phyloP scores from a whole-genome alignment of 2,329 filamentous ascomycete genomes.

The Diaporthe amygdali region DNA sequence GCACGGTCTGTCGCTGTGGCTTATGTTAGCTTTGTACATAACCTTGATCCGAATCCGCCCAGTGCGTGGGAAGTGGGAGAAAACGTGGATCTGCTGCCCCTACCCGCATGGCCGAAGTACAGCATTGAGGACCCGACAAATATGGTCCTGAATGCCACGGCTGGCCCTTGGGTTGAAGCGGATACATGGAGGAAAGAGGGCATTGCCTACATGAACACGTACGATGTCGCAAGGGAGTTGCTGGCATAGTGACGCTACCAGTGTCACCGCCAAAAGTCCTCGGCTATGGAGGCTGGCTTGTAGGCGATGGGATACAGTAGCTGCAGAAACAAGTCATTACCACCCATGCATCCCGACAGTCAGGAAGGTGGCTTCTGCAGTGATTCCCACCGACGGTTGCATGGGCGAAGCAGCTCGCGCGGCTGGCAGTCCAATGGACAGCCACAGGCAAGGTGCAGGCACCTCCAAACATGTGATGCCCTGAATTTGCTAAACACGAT shows the following conservation, averaged over 20 bases:
- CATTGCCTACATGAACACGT: conserved; percentile 48
- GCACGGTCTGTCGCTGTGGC: conserved; percentile 44
- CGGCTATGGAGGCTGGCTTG: neutral
- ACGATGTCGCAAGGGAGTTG: conserved; percentile 43
- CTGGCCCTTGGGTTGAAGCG: conserved; percentile 46
- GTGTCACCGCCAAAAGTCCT: neutral
- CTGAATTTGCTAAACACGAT: neutral
- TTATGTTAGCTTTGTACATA: conserved; percentile 49
- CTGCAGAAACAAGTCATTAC: neutral
- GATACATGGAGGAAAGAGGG: conserved; percentile 53
- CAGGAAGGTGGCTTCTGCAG: neutral
- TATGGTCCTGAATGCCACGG: conserved; percentile 49
- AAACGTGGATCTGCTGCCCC: conserved; percentile 29
- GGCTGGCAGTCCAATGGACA: neutral
- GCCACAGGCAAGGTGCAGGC: neutral
- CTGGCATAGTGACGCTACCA: conserved; percentile 28
- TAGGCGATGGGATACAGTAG: neutral
- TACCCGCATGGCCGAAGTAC: conserved; percentile 50
- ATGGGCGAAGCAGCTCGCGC: neutral
- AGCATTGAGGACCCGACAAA: conserved; percentile 43
- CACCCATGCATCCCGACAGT: neutral
- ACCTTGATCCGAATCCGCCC: conserved; percentile 45
- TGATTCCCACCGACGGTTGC: neutral
- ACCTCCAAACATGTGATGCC: neutral
- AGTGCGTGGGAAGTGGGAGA: conserved; percentile 23